Base-by-base conservation (phyloP, 2,329 filamentous ascomycete genomes). In the Fusarium sp. region DNA sequence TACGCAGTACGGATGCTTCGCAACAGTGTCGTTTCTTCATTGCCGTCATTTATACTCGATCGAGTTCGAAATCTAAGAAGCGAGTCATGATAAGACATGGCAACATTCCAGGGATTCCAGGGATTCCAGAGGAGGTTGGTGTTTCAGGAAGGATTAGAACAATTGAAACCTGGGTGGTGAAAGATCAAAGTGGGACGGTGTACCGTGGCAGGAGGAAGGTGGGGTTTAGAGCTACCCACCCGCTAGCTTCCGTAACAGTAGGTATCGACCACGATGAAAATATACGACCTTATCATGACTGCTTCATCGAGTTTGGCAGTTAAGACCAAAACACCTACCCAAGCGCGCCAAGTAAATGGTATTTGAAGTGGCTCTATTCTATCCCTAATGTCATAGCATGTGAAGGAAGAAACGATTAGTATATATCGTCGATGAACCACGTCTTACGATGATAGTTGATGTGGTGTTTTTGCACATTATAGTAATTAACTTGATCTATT, bases 41-140 rank as follows among this genome's bases (percentile, higher is more conserved):
- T 46, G 40, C 54, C 37, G 41, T 32, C 50, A 52, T 56, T 56
- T 46, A 61, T 51, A 40, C 41, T 27, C 41, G 25, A 39, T 22
- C 41, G 49, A 23, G 49, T 62, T 54, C 22, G 35, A 32, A 37
- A 9, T 37, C 4, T 9, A n/a, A 37, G 23, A 44, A 39, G 32
- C 67, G 67, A 69, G 67, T 67, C 67, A 69, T 69, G 66, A 46
- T 47, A 41, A 62, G 61, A 51, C 39, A 62, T 55, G 48, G 40
- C 44, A 37, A 46, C 54, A 41, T 59, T 23, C 39, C 62, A 32
- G 49, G 47, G 27, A 11, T 10, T 13, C 4, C 10, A 30, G 27
- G 8, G 27, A 11, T 9, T 27, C 10, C 9, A 27, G 27, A 3
- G 27, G 48, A 56, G 23, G 62, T 46, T 67, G 56, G 48, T 63